Conservation (phyloP, 1,284 basidiomycete species). For the Psilocybe mexicana region DNA sequence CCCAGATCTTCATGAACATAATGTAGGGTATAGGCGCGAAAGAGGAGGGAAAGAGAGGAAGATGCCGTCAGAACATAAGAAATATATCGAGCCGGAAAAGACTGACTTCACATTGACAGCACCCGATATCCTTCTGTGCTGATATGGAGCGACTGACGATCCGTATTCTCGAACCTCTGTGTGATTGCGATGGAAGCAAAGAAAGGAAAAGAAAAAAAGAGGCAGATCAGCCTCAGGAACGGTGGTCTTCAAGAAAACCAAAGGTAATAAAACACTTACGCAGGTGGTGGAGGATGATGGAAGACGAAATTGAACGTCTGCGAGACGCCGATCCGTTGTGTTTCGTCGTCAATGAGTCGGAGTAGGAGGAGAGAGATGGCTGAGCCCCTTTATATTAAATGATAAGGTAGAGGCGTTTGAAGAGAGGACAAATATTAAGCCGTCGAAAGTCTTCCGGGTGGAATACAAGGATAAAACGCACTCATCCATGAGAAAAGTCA, state of each 20-base stretch:
- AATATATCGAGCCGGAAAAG: too few relatives aligned
- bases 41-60: not conserved
- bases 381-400: constrained; percentile 14
- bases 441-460: too few relatives aligned
- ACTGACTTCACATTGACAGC: constrained; percentile 21
- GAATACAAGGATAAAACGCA: constrained; percentile 1
- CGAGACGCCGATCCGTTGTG: constrained; percentile 18
- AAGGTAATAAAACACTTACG: constrained; percentile 5
- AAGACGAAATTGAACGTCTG: constrained; percentile 24
- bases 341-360: constrained; percentile 10
- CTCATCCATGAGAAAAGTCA: constrained; percentile 23
- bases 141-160: constrained; percentile 20
- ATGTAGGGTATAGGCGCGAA: not conserved
- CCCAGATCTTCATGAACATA: constrained; percentile 8
- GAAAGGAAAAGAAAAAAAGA: not conserved
- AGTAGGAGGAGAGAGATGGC: constrained; percentile 20
- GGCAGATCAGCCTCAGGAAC: too few relatives aligned
- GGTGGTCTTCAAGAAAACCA: too few relatives aligned
- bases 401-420: not conserved
- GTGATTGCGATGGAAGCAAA: not conserved
- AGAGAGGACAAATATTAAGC: not conserved
- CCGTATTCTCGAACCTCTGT: constrained; percentile 18
- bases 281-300: constrained; percentile 14
- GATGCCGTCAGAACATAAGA: not conserved
- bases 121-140: constrained; percentile 10